Evolutionary conservation across 768 basidiomycete species (phyloP).

Genomic region (Leccinum uliginosum): DNA sequence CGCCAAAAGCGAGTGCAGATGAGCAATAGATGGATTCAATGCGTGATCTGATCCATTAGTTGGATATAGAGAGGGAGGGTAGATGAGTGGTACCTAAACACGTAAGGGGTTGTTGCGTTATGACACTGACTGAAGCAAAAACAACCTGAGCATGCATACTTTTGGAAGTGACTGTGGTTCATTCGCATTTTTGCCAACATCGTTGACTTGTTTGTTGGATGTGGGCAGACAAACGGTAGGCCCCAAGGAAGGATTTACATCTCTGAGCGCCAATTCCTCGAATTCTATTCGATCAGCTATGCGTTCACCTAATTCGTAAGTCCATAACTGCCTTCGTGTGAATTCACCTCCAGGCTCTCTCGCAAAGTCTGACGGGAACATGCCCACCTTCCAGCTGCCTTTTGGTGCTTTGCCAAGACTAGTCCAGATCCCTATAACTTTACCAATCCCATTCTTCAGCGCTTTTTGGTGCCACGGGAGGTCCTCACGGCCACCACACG

Average conservation of each 20-base stretch:
- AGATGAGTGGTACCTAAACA: constrained; percentile 48
- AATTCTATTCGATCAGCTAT: constrained; percentile 72
- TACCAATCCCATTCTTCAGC: constrained; percentile 45
- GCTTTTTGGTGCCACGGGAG: constrained; percentile 19
- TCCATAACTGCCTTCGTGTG: constrained; percentile 42
- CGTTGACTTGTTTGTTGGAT: constrained; percentile 13
- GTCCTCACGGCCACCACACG: constrained; percentile 33
- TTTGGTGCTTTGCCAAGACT: constrained; percentile 61
- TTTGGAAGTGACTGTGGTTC: constrained; percentile 8
- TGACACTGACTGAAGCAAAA: background rate
- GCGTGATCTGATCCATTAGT: constrained; percentile 19
- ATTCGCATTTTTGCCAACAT: constrained; percentile 8
- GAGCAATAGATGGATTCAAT: constrained; percentile 34
- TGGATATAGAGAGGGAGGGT: constrained; percentile 51
- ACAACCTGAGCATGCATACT: constrained; percentile 7
- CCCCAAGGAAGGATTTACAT: constrained; percentile 64
- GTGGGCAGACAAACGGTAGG: constrained; percentile 39
- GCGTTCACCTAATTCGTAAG: constrained; percentile 62
- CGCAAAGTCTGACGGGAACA: constrained; percentile 2
- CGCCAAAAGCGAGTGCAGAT: constrained; percentile 49
- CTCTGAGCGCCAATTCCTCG: constrained; percentile 74
- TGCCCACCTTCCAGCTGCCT: constrained; percentile 68
- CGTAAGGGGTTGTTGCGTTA: background rate
- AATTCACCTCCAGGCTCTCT: constrained; percentile 1
- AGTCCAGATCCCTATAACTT: constrained; percentile 57